phyloP scores from a whole-genome alignment of 805 yeast species.

The Blastobotrys muscicola region DNA sequence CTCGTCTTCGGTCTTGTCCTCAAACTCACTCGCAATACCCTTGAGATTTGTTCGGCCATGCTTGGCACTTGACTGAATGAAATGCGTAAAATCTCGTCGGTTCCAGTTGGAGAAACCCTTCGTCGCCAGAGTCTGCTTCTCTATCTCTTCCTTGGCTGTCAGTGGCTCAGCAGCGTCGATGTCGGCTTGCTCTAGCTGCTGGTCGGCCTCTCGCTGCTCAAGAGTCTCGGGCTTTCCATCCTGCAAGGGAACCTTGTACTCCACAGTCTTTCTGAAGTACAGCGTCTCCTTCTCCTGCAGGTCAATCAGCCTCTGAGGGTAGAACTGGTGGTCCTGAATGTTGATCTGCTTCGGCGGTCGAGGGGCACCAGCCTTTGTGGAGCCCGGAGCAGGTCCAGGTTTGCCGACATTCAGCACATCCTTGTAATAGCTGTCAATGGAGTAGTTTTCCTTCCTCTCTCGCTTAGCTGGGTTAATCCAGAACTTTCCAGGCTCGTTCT shows the following conservation, averaged over 20 bases:
- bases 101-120: constrained; percentile 80
- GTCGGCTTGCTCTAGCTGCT: constrained; percentile 56
- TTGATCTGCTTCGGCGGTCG: constrained; percentile 77
- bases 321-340: constrained; percentile 86
- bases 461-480: constrained; percentile 81
- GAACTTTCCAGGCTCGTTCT: constrained; percentile 34
- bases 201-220: constrained; percentile 38
- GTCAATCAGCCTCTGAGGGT: constrained; percentile 64
- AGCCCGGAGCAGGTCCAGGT: neutral
- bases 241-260: constrained; percentile 53
- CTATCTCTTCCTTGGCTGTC: constrained; percentile 68
- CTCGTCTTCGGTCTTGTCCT: constrained; percentile 72
- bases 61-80: constrained; percentile 62
- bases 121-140: constrained; percentile 45
- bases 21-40: constrained; percentile 69
- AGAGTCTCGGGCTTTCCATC: constrained; percentile 31
- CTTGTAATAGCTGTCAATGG: constrained; percentile 79
- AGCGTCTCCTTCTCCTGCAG: constrained; percentile 75
- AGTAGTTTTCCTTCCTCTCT: constrained; percentile 50
- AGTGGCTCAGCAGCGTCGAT: constrained; percentile 70
- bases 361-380: constrained; percentile 34
- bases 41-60: constrained; percentile 70
- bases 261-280: constrained; percentile 59
- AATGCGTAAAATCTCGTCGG: constrained; percentile 78
- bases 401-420: constrained; percentile 45